These are phyloP conservation scores for Pneumocystis canis DNA, from an alignment of 1,139 yeast species.

Conservation along the genomic window DNA sequence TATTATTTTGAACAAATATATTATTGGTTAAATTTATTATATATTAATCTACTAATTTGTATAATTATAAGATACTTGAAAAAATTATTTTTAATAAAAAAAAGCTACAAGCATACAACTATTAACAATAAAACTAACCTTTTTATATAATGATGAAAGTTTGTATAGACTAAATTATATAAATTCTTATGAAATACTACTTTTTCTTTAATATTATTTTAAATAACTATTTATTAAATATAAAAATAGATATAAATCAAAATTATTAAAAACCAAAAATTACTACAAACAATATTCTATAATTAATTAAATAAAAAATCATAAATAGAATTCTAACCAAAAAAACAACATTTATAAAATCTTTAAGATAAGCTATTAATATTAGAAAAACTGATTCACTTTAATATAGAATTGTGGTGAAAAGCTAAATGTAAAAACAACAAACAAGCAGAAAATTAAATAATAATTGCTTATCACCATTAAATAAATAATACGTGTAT, in stretches of 20 bases:
- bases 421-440: background rate
- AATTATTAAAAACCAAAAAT: background rate
- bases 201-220: background rate
- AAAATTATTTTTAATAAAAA: slow-evolving; percentile 12
- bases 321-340: background rate
- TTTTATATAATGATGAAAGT: background rate
- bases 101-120: too few species aligned
- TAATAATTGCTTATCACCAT: background rate
- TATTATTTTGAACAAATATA: background rate
- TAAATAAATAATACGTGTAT: background rate
- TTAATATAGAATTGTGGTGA: background rate
- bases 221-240: background rate
- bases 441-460: background rate
- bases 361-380: background rate
- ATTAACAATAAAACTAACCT: background rate
- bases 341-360: background rate
- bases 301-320: background rate
- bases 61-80: too few species aligned
- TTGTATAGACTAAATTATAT: background rate
- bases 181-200: background rate
- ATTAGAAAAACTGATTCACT: background rate
- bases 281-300: background rate
- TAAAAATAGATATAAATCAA: background rate
- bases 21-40: too few species aligned
- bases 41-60: too few species aligned